Conservation (phyloP, 169 alveolate species). For the Plasmodium knowlesi region DNA sequence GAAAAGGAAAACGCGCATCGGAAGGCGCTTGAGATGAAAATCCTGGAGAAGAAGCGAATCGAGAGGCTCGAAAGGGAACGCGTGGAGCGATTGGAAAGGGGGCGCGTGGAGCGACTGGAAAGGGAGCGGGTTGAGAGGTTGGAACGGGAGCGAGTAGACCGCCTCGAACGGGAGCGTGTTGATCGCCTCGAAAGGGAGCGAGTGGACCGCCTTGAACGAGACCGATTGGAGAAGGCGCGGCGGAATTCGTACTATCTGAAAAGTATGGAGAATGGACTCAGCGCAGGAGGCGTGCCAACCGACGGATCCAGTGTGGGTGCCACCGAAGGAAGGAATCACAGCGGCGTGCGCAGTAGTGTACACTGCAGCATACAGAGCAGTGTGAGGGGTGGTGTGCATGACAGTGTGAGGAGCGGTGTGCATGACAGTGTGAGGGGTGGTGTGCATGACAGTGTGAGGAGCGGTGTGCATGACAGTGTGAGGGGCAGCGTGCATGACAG, state of each 20-base stretch:
- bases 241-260: neutral
- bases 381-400: neutral
- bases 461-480: neutral
- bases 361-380: neutral
- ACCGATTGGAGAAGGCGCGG: neutral
- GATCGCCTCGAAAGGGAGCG: neutral
- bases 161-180: neutral
- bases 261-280: neutral
- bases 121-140: slow-evolving; percentile 19
- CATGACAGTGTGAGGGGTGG: neutral
- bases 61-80: slow-evolving; percentile 9
- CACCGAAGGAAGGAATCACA: neutral
- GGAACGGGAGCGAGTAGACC: neutral
- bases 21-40: slow-evolving; percentile 71
- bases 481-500: neutral
- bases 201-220: neutral
- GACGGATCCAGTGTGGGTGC: neutral
- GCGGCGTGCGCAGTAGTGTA: neutral
- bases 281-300: neutral
- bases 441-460: too few species aligned
- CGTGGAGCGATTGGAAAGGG: slow-evolving; percentile 15
- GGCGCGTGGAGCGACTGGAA: neutral
- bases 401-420: neutral
- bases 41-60: slow-evolving; percentile 44
- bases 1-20: slow-evolving; percentile 55